These are phyloP conservation scores for Phytopythium helicoides DNA, from an alignment of 352 stramenopile species.

Conservation along the genomic window DNA sequence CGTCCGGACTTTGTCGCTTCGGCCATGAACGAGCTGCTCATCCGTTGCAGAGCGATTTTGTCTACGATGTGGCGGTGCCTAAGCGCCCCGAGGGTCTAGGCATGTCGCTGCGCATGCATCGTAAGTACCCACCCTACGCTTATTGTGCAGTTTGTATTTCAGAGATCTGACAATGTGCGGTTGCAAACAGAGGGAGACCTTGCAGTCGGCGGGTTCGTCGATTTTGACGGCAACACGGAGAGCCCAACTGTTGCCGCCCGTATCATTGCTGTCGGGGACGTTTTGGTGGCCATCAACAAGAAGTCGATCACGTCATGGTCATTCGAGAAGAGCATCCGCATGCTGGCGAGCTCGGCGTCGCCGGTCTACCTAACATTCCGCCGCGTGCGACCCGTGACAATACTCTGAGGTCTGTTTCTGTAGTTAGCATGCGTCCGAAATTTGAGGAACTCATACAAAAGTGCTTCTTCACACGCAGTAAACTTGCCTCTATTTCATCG, in stretches of 20 bases:
- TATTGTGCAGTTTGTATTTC: not conserved
- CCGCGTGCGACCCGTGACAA: constrained; percentile 49
- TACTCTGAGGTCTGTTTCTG: constrained; percentile 42
- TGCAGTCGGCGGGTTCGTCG: constrained; percentile 77
- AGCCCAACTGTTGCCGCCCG: constrained; percentile 73
- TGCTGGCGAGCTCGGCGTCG: constrained; percentile 73
- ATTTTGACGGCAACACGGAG: constrained; percentile 79
- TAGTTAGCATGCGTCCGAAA: too few relatives aligned
- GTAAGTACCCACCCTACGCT: constrained; percentile 29
- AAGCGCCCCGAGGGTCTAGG: constrained; percentile 76
- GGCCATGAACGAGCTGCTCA: constrained; percentile 83
- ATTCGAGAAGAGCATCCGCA: constrained; percentile 86
- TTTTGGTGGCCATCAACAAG: constrained; percentile 86
- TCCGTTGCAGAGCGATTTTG: constrained; percentile 76
- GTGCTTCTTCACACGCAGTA: too few relatives aligned
- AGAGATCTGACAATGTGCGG: constrained; percentile 7
- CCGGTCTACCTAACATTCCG: constrained; percentile 85
- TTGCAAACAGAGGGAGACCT: constrained; percentile 61
- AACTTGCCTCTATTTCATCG: too few relatives aligned
- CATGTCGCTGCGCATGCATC: constrained; percentile 86
- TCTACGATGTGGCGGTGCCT: constrained; percentile 79
- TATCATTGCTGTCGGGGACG: constrained; percentile 75
- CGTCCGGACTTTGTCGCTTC: constrained; percentile 77
- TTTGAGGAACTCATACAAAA: too few relatives aligned
- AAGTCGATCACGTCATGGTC: constrained; percentile 84